These are phyloP conservation scores for Aspergillus latus DNA, from an alignment of 2,329 filamentous ascomycete genomes.

Conservation along the genomic window DNA sequence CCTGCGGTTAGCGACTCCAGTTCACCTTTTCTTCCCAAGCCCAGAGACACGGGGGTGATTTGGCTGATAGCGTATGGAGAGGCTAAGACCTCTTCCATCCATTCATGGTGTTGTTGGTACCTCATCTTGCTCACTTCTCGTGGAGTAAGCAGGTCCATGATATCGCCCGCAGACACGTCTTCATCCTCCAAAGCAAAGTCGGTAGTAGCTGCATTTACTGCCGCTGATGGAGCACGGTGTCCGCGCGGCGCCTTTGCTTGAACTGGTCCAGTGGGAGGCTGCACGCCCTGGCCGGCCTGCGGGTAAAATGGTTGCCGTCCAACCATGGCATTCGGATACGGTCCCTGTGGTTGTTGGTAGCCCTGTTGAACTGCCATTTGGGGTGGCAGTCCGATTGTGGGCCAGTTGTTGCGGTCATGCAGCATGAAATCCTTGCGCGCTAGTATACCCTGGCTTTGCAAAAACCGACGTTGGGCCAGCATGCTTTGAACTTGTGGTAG, in stretches of 20 bases:
- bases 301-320: constrained; percentile 40
- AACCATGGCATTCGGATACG: constrained; percentile 37
- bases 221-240: constrained; percentile 42
- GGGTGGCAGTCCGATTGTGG: constrained; percentile 70
- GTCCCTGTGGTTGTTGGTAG: constrained; percentile 53
- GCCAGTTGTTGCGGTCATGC: constrained; percentile 86
- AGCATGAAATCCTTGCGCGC: constrained; percentile 93
- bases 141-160: constrained; percentile 85
- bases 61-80: constrained; percentile 84
- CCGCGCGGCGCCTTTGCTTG: constrained; percentile 43
- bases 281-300: constrained; percentile 29
- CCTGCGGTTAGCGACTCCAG: constrained; percentile 78
- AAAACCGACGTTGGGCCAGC: constrained; percentile 52
- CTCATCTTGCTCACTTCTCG: constrained; percentile 83
- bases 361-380: constrained; percentile 49
- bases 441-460: constrained; percentile 75
- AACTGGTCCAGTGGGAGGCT: constrained; percentile 25
- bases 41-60: constrained; percentile 83
- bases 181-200: constrained; percentile 72
- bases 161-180: constrained; percentile 80
- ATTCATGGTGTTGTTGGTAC: constrained; percentile 94
- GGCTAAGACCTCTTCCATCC: constrained; percentile 96
- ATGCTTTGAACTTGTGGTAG: constrained; percentile 42
- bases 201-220: constrained; percentile 40
- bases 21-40: constrained; percentile 80